phyloP scores from a whole-genome alignment of 345 rosid genomes.

The Microthlaspi erraticum region DNA sequence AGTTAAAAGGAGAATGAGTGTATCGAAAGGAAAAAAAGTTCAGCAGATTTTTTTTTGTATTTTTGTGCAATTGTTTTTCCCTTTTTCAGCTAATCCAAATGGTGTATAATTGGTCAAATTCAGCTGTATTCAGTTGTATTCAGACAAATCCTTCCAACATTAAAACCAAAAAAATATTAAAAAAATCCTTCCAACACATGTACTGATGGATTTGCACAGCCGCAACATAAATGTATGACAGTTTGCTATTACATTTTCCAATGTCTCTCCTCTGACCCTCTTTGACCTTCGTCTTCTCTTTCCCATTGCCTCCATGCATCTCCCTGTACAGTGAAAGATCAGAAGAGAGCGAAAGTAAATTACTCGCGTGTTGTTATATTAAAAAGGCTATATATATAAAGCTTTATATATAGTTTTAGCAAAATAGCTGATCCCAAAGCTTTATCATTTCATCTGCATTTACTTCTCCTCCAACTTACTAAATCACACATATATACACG shows the following conservation, averaged over 20 bases:
- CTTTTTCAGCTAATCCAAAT: too few relatives aligned
- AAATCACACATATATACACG: background rate
- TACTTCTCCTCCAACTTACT: conserved; percentile 34
- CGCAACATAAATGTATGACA: conserved; percentile 35
- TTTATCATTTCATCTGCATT: conserved; percentile 34
- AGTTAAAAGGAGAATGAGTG: too few relatives aligned
- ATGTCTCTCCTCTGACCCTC: conserved; percentile 36
- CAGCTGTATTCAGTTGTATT: too few relatives aligned
- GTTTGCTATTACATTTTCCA: conserved; percentile 27
- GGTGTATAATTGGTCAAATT: too few relatives aligned
- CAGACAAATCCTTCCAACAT: too few relatives aligned
- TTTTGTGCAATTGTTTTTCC: too few relatives aligned
- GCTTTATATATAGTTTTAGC: conserved; percentile 14
- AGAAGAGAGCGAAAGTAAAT: background rate
- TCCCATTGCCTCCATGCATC: conserved; percentile 24
- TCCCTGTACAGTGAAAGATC: background rate
- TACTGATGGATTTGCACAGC: background rate
- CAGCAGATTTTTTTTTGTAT: too few relatives aligned
- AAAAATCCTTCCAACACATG: too few relatives aligned
- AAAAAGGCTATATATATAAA: conserved; percentile 23
- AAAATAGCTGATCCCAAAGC: conserved; percentile 19
- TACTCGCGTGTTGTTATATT: conserved; percentile 21
- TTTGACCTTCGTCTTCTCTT: conserved; percentile 38
- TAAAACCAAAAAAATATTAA: too few relatives aligned
- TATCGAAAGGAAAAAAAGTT: too few relatives aligned